Conservation (phyloP, 768 basidiomycete species). For the Mycena leptocephala region DNA sequence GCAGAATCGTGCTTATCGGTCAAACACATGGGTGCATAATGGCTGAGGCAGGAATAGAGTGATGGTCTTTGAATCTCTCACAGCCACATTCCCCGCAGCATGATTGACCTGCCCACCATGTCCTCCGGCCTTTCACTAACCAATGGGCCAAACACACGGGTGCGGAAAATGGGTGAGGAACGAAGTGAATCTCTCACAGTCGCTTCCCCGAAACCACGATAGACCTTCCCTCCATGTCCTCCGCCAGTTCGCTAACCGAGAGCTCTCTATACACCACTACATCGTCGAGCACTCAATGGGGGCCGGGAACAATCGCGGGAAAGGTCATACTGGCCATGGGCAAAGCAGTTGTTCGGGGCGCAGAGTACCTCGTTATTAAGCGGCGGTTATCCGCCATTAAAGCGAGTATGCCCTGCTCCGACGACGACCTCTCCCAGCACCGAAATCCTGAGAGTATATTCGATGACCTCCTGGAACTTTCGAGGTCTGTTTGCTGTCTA, state of each 20-base stretch:
- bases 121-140: no score
- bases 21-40: no score
- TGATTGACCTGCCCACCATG: no score
- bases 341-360: neutral
- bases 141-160: no score
- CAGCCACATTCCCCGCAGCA: no score
- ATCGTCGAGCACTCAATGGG: slow-evolving; percentile 24
- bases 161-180: no score
- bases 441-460: neutral
- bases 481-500: neutral
- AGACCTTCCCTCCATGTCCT: neutral
- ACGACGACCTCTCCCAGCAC: neutral
- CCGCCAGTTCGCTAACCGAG: neutral
- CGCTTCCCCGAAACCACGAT: no score
- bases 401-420: neutral
- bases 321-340: neutral
- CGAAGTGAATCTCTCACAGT: no score
- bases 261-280: slow-evolving; percentile 13
- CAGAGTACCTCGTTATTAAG: neutral
- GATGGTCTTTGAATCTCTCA: no score
- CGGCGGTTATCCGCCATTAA: neutral
- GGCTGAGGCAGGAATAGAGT: no score
- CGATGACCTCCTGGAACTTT: neutral
- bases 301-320: slow-evolving; percentile 3
- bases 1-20: no score